phyloP scores from a whole-genome alignment of 1,139 yeast species.

The Sugiyamaella japonica region DNA sequence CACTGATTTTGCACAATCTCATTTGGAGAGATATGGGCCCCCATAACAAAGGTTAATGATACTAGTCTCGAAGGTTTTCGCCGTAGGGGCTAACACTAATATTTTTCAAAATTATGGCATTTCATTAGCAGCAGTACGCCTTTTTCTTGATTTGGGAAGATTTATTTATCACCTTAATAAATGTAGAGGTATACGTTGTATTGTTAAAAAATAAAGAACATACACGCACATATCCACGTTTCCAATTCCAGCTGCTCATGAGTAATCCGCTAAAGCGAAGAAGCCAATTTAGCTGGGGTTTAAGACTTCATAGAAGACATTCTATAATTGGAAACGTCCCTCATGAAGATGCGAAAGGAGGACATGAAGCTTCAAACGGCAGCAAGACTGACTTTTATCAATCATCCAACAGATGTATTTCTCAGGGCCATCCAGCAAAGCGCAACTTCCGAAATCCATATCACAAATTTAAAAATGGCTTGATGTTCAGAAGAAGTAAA shows the following conservation, averaged over 20 bases:
- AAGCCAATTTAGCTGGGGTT: background rate
- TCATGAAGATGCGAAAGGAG: background rate
- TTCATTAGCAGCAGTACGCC: background rate
- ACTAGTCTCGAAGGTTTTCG: background rate
- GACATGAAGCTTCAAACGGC: background rate
- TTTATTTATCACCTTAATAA: background rate
- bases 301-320: background rate
- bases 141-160: background rate
- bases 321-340: background rate
- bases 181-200: background rate
- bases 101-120: constrained; percentile 1
- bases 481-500: background rate
- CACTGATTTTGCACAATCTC: background rate
- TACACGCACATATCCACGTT: too few relatives aligned
- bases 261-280: constrained; percentile 1
- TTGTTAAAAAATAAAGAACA: background rate
- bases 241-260: background rate
- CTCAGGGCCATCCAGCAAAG: background rate
- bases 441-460: background rate
- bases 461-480: background rate
- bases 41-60: background rate
- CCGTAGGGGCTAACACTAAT: background rate
- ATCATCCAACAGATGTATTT: background rate
- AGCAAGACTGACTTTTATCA: background rate
- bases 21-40: background rate